Evolutionary conservation across 2,329 filamentous ascomycete species (phyloP).

Genomic region (Colletotrichum caudatum): DNA sequence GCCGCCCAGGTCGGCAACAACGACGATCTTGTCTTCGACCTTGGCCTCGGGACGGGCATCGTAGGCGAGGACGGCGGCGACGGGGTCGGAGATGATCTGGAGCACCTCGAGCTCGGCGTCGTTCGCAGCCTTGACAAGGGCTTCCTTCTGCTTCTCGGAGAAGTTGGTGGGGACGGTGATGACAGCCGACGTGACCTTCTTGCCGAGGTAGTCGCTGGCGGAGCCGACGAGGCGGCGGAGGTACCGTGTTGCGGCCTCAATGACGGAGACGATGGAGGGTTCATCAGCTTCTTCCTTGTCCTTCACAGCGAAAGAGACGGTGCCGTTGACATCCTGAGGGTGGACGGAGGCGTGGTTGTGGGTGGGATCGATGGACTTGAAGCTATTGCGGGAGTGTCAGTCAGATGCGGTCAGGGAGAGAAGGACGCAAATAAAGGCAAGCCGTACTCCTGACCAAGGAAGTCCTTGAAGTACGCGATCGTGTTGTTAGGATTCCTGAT

Average conservation of each 20-base stretch:
- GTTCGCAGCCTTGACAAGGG: constrained; percentile 81
- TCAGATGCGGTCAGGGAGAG: constrained; percentile 20
- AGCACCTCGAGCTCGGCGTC: constrained; percentile 88
- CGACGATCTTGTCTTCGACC: constrained; percentile 85
- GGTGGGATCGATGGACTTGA: constrained; percentile 96
- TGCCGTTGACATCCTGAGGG: constrained; percentile 78
- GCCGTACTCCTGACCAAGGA: constrained; percentile 88
- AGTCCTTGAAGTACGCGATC: constrained; percentile 95
- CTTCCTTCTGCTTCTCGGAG: constrained; percentile 85
- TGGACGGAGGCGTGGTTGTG: constrained; percentile 95
- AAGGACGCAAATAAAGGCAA: background rate
- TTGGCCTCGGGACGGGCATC: constrained; percentile 84
- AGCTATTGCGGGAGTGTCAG: constrained; percentile 60
- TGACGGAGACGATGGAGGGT: constrained; percentile 77
- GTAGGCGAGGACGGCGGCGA: constrained; percentile 90
- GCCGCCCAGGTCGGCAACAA: constrained; percentile 93
- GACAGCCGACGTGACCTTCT: constrained; percentile 93
- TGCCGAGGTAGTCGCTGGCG: constrained; percentile 92
- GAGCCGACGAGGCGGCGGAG: constrained; percentile 83
- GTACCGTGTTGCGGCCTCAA: constrained; percentile 87
- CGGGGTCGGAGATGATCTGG: constrained; percentile 91
- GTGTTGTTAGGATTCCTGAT: constrained; percentile 94
- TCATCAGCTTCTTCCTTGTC: constrained; percentile 76
- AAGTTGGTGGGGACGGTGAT: constrained; percentile 96
- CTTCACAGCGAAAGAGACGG: constrained; percentile 84